A percentile compares a stretch with the other conserved stretches of the same genome.
Conservation (phyloP, 2,329 filamentous ascomycete genomes). For the Alternaria angustiovoidea region DNA sequence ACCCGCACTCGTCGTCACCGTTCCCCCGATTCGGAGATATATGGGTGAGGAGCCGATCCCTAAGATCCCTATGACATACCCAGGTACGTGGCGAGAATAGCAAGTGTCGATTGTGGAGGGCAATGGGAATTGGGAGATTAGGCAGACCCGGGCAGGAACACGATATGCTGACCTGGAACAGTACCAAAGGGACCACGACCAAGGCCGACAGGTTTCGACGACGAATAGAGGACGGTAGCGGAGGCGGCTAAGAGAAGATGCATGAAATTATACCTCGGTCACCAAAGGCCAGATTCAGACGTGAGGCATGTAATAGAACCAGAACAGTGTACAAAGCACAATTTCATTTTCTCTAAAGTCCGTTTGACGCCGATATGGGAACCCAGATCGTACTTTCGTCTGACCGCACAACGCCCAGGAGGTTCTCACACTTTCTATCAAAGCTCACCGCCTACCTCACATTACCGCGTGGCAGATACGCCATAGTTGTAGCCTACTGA, state of each 20-base stretch:
- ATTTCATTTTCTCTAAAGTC: conserved; percentile 22
- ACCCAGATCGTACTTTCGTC: background rate
- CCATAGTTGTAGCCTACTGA: background rate
- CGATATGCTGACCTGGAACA: conserved; percentile 28
- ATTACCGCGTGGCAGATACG: background rate
- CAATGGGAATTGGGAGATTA: background rate
- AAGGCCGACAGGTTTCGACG: conserved; percentile 57
- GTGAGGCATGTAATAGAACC: background rate
- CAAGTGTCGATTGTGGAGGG: background rate
- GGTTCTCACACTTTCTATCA: background rate
- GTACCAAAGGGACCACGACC: conserved; percentile 58
- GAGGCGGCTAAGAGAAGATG: background rate
- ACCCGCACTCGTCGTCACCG: conserved; percentile 72
- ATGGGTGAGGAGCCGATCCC: conserved; percentile 76
- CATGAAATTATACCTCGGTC: background rate
- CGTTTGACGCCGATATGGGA: conserved; percentile 6
- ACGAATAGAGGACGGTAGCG: conserved; percentile 35
- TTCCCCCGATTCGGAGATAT: conserved; percentile 74
- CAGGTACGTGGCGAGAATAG: conserved; percentile 70
- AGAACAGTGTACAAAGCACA: conserved; percentile 35
- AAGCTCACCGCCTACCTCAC: background rate
- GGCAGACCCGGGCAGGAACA: background rate
- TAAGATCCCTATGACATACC: conserved; percentile 86
- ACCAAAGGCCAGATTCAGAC: background rate
- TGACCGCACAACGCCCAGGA: background rate